Conservation (phyloP, 73 alveolate species). For the Paramecium caudatum region DNA sequence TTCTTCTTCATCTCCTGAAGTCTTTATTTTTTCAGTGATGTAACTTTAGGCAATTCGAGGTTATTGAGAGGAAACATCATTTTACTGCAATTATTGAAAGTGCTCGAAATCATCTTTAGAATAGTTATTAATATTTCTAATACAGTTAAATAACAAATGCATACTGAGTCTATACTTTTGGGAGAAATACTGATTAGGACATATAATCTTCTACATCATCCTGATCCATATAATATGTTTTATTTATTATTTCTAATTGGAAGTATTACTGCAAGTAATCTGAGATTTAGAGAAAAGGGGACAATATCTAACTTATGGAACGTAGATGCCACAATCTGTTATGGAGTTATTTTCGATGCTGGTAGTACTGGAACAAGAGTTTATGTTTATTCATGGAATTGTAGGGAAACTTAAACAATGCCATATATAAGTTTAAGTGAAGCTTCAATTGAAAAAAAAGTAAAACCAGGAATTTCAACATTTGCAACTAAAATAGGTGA, state of each 20-base stretch:
- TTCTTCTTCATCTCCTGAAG: background rate
- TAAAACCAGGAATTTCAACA: constrained; percentile 40
- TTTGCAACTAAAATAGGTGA: constrained; percentile 17
- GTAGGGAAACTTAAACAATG: constrained; percentile 52
- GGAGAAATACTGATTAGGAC: too few relatives aligned
- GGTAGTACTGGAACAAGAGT: constrained; percentile 73
- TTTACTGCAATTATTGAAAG: too few relatives aligned
- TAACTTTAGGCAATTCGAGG: constrained; percentile 9
- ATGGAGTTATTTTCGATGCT: constrained; percentile 76
- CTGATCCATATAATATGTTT: constrained; percentile 24
- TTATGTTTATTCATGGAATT: constrained; percentile 72
- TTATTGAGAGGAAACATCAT: background rate
- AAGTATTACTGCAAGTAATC: background rate
- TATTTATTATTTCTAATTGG: background rate
- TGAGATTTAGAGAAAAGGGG: background rate
- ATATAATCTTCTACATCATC: background rate
- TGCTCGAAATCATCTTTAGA: too few relatives aligned
- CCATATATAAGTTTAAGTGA: constrained; percentile 36
- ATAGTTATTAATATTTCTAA: too few relatives aligned
- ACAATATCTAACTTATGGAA: constrained; percentile 9
- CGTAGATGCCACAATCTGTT: background rate
- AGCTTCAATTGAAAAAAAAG: constrained; percentile 7
- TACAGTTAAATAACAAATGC: too few relatives aligned
- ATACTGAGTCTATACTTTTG: too few relatives aligned
- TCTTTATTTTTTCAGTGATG: background rate